Evolutionary conservation across 345 rosid species (phyloP).

Genomic region (Eucalyptus lansdowneana): DNA sequence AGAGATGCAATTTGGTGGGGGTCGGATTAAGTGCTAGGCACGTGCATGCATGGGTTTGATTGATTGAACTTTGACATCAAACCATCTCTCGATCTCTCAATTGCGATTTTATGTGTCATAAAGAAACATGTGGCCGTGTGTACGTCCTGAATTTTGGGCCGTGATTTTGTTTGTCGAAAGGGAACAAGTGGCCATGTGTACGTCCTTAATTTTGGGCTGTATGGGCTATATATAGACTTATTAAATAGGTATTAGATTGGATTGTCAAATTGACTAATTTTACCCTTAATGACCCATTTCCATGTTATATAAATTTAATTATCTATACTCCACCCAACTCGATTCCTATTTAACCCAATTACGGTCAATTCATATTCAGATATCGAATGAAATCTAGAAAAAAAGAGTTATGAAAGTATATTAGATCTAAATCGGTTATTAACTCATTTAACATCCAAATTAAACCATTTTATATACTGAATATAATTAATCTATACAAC

Average conservation of each 20-base stretch:
- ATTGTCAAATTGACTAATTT: neutral
- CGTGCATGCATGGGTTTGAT: neutral
- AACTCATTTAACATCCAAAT: neutral
- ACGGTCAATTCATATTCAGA: too few relatives aligned
- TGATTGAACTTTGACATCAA: neutral
- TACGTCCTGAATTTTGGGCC: neutral
- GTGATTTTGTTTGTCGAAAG: neutral
- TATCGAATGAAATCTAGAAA: too few relatives aligned
- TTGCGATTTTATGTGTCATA: neutral
- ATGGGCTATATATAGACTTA: too few relatives aligned
- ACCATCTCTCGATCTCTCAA: neutral
- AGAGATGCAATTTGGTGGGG: neutral
- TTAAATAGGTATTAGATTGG: too few relatives aligned
- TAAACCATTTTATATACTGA: too few relatives aligned
- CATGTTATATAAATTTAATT: neutral
- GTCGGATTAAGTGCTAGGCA: neutral
- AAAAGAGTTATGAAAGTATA: neutral
- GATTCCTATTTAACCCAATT: too few relatives aligned
- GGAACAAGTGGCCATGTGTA: neutral
- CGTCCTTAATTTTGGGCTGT: neutral
- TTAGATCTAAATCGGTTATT: neutral
- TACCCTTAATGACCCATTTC: neutral
- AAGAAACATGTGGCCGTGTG: neutral
- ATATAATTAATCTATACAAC: too few relatives aligned
- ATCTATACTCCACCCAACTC: too few relatives aligned